Conservation (phyloP, 2,329 filamentous ascomycete genomes). For the Fusarium agapanthi region DNA sequence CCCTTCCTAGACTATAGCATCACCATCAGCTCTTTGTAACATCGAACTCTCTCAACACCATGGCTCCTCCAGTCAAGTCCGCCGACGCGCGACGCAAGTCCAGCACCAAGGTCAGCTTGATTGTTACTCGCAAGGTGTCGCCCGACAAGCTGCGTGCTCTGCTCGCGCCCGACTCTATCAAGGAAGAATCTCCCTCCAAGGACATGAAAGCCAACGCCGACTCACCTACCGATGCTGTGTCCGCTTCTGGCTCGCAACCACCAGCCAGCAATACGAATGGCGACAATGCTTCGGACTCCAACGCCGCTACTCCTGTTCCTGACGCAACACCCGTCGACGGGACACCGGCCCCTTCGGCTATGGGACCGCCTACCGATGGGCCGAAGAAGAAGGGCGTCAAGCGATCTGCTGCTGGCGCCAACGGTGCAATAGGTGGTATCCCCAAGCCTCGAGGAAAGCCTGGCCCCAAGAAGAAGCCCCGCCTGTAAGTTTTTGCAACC, state of each 20-base stretch:
- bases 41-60: slow-evolving; percentile 29
- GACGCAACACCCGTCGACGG: slow-evolving; percentile 58
- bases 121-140: slow-evolving; percentile 64
- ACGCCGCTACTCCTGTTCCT: slow-evolving; percentile 65
- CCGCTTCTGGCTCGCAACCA: slow-evolving; percentile 45
- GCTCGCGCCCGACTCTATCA: slow-evolving; percentile 53
- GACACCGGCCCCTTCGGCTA: slow-evolving; percentile 63
- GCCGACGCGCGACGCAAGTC: slow-evolving; percentile 51
- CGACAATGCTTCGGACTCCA: slow-evolving; percentile 68
- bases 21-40: slow-evolving; percentile 21
- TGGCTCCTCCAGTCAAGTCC: slow-evolving; percentile 49
- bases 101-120: slow-evolving; percentile 46
- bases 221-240: slow-evolving; percentile 55
- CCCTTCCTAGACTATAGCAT: slow-evolving; percentile 9
- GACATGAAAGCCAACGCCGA: slow-evolving; percentile 51
- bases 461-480: slow-evolving; percentile 94
- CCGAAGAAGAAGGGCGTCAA: slow-evolving; percentile 81
- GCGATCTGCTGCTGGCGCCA: slow-evolving; percentile 71
- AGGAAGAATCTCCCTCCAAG: slow-evolving; percentile 55
- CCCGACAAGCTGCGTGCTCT: slow-evolving; percentile 61
- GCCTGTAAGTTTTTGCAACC: slow-evolving; percentile 74
- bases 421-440: slow-evolving; percentile 67
- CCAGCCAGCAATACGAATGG: slow-evolving; percentile 55
- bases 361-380: slow-evolving; percentile 68
- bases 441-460: slow-evolving; percentile 86